A percentile compares a stretch with the other conserved stretches of the same genome.
phyloP scores from a whole-genome alignment of 768 basidiomycete species.

The Collybiopsis luxurians region DNA sequence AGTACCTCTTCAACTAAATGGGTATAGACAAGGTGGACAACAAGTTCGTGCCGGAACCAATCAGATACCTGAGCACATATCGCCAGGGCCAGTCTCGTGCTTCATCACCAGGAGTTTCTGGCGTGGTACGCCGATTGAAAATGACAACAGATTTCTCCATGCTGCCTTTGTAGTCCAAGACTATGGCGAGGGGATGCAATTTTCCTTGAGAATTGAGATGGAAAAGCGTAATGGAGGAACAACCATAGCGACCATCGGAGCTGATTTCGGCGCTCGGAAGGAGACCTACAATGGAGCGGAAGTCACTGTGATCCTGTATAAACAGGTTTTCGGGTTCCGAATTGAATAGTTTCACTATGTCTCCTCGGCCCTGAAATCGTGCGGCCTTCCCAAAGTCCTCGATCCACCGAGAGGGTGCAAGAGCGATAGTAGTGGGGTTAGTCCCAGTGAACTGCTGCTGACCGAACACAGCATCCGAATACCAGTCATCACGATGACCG shows the following conservation, averaged over 20 bases:
- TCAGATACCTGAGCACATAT: slow-evolving; percentile 26
- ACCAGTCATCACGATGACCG: slow-evolving; percentile 28
- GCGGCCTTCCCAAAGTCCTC: slow-evolving; percentile 15
- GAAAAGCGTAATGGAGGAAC: slow-evolving; percentile 27
- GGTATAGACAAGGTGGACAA: slow-evolving; percentile 25
- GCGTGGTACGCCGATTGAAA: slow-evolving; percentile 23
- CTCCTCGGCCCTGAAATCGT: slow-evolving; percentile 11
- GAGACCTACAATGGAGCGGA: slow-evolving; percentile 18
- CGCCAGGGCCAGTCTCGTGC: slow-evolving; percentile 30
- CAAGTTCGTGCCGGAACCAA: slow-evolving; percentile 27
- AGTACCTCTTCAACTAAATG: slow-evolving; percentile 29
- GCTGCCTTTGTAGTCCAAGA: slow-evolving; percentile 25
- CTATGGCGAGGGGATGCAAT: slow-evolving; percentile 28
- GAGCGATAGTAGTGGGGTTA: slow-evolving; percentile 24
- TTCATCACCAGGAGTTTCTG: slow-evolving; percentile 9
- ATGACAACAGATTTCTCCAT: slow-evolving; percentile 24
- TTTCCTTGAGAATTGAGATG: slow-evolving; percentile 21
- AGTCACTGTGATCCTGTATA: slow-evolving; percentile 24
- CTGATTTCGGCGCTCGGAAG: slow-evolving; percentile 10
- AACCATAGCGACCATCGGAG: slow-evolving; percentile 19
- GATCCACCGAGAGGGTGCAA: slow-evolving; percentile 19
- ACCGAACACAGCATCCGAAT: slow-evolving; percentile 26
- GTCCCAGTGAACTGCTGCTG: slow-evolving; percentile 28
- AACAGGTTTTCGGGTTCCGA: slow-evolving; percentile 13
- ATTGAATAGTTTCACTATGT: slow-evolving; percentile 12